Conservation (phyloP, 2,329 filamentous ascomycete species). For the Dissoconium aciculare region DNA sequence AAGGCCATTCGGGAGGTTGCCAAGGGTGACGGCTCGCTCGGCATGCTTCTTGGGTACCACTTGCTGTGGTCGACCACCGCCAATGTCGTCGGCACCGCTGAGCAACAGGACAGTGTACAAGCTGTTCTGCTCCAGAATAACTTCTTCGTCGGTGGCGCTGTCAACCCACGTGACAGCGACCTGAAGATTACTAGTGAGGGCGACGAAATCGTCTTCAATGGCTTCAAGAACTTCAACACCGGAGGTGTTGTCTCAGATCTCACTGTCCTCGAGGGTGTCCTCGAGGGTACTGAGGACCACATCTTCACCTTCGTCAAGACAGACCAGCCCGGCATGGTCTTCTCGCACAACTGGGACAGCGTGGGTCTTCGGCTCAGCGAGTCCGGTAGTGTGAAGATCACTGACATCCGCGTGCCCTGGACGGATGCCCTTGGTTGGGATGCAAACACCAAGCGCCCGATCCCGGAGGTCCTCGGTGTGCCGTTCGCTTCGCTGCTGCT, state of each 20-base stretch:
- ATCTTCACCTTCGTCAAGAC: slow-evolving; percentile 49
- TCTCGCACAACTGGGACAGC: slow-evolving; percentile 49
- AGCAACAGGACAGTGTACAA: slow-evolving; percentile 44
- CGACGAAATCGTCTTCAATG: slow-evolving; percentile 43
- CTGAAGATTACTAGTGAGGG: slow-evolving; percentile 41
- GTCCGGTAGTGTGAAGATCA: slow-evolving; percentile 47
- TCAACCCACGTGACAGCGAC: slow-evolving; percentile 51
- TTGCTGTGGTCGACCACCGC: slow-evolving; percentile 49
- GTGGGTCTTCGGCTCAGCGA: slow-evolving; percentile 49
- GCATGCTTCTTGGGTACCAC: slow-evolving; percentile 52
- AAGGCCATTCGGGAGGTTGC: slow-evolving; percentile 47
- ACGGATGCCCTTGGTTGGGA: slow-evolving; percentile 49
- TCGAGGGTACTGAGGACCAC: slow-evolving; percentile 43
- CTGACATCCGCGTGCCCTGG: slow-evolving; percentile 44
- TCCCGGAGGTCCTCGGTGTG: slow-evolving; percentile 36
- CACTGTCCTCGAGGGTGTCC: slow-evolving; percentile 49
- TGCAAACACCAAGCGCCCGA: slow-evolving; percentile 34
- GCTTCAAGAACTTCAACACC: slow-evolving; percentile 52
- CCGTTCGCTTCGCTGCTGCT: slow-evolving; percentile 44
- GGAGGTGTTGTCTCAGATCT: slow-evolving; percentile 52
- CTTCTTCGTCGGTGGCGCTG: slow-evolving; percentile 49
- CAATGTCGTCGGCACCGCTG: slow-evolving; percentile 43
- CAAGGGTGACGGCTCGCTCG: slow-evolving; percentile 48
- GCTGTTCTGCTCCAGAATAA: slow-evolving; percentile 47
- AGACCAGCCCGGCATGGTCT: slow-evolving; percentile 41